Conservation (phyloP, 345 rosid species). For the Triadica sebifera region DNA sequence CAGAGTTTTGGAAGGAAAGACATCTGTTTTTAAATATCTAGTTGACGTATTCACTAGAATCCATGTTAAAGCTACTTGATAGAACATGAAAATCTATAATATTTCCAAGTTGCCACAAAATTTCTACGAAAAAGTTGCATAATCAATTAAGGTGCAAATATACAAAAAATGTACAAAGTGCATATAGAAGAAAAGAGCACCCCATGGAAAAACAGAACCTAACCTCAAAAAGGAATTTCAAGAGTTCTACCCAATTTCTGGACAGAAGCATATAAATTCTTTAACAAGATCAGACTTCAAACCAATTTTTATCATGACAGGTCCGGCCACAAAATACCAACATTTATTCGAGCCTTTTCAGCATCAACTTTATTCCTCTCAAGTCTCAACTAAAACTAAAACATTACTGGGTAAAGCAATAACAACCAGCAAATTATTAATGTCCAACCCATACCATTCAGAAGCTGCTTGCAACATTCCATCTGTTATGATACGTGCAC, state of each 20-base stretch:
- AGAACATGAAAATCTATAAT: neutral
- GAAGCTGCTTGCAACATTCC: slow-evolving; percentile 90
- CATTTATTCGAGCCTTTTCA: neutral
- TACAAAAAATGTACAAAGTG: neutral
- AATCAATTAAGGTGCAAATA: neutral
- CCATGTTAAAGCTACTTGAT: neutral
- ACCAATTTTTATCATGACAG: neutral
- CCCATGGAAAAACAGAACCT: neutral
- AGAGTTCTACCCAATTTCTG: neutral
- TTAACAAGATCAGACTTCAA: neutral
- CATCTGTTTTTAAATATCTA: neutral
- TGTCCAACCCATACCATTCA: slow-evolving; percentile 61
- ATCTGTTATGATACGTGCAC: slow-evolving; percentile 75
- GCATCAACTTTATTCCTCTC: neutral
- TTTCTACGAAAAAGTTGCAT: neutral
- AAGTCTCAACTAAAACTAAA: neutral
- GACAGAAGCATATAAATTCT: neutral
- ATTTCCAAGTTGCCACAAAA: neutral
- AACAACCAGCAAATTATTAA: neutral
- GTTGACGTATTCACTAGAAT: neutral
- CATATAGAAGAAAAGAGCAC: neutral
- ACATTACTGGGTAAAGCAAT: neutral
- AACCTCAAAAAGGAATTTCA: neutral
- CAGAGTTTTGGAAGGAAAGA: neutral
- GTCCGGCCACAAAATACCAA: neutral